Conservation (phyloP, 768 basidiomycete genomes). For the Butyriboletus loyo region DNA sequence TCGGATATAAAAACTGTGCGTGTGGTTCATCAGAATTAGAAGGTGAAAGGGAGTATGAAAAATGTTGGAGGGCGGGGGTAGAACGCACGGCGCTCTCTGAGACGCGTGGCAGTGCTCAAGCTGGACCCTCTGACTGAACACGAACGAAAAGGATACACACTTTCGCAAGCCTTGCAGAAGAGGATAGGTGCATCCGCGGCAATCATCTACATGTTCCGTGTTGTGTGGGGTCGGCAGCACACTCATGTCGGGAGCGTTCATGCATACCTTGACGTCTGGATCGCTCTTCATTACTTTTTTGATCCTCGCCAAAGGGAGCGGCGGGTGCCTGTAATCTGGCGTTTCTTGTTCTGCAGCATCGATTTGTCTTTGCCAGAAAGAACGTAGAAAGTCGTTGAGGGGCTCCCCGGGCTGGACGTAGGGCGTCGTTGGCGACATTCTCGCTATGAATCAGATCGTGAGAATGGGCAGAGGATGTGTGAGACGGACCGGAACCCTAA, state of each 20-base stretch:
- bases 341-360: constrained; percentile 85
- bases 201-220: constrained; percentile 70
- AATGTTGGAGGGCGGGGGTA: neutral
- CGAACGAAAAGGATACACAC: constrained; percentile 48
- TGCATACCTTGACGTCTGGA: constrained; percentile 87
- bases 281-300: constrained; percentile 99
- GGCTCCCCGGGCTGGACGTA: constrained; percentile 82
- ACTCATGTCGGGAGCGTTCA: neutral
- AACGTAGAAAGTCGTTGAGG: constrained; percentile 79
- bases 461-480: constrained; percentile 1
- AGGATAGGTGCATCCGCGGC: constrained; percentile 96
- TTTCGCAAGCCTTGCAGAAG: constrained; percentile 98
- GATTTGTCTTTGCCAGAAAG: constrained; percentile 90
- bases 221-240: neutral
- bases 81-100: neutral
- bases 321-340: constrained; percentile 83
- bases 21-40: neutral
- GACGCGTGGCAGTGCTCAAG: constrained; percentile 1
- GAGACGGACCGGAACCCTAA: constrained; percentile 23
- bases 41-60: neutral
- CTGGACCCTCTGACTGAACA: neutral
- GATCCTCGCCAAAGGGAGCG: constrained; percentile 89
- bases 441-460: constrained; percentile 18
- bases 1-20: constrained; percentile 90
- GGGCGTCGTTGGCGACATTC: constrained; percentile 44